Base-by-base conservation (phyloP, 2,329 filamentous ascomycete genomes). In the Penicillium brasilianum region DNA sequence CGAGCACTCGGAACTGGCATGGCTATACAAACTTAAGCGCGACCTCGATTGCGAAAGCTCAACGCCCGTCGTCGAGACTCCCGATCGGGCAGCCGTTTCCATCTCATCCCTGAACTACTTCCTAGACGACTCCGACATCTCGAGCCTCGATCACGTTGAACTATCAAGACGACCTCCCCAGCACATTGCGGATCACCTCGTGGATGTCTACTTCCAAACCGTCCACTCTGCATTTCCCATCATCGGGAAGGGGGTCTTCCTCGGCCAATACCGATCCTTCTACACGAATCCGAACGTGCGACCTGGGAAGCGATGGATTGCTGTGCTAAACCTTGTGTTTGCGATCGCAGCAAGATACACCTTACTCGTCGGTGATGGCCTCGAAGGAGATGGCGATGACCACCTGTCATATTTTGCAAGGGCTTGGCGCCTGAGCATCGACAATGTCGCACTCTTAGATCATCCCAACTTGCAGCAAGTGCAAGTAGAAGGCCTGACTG, bases 291-390 rank as follows among this genome's bases (percentile, higher is more conserved):
- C 72, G 9, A 71, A 67, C 34, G 65, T 75, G 18, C 69, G 73
- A 58, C 77, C 77, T 16, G 76, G 76, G 1, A 76, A 72, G 46
- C 71, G 72, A 59, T 79, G 77, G 77, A 67, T 80, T 49, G 77
- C 78, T 10, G 75, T 80, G 28, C 63, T 81, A 44, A 81, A 82
- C 59, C 57, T 81, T 28, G 73, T 81, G 16, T 80, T 81, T 65
- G 79, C 79, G 22, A 78, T 81, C 55, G 75, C 75, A 18, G 74
- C 76, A 25, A 74, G 71, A 64, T 74, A 78, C 58, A 72, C 70
- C 7, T 68, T 72, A 25, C 66, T 77, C 9, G 61, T 72, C 25
- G 68, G 75, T 43, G 65, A 66, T 28, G 65, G 69, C 4, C 69
- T 65, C 44, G 65, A 67, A 34, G 66, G 66, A 8, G 67, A 72